Base-by-base conservation (phyloP, 139 green algal genomes). In the Axilococcus clingmanii region DNA sequence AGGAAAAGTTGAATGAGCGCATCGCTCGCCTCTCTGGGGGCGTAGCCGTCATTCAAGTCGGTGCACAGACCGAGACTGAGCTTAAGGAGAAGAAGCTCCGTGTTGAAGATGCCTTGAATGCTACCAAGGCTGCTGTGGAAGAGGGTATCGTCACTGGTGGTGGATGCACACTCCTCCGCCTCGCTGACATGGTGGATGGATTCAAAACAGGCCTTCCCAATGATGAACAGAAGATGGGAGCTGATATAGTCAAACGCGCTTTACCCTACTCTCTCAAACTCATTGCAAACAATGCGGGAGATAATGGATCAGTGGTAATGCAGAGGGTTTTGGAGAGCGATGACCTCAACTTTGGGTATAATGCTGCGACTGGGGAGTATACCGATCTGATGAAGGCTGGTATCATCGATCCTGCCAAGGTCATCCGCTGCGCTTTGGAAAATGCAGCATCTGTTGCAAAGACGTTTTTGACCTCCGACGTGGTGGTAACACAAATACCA, bases 1-100 rank as follows among this genome's bases (percentile, higher is more conserved):
- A 80, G 55, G 93, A 99, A 78, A 99, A 99, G 83, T 83, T 99
- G 32, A 95, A 94, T 62, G 93, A 99, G 82, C 90, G 93, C 57
- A 89, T 98, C 35, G 93, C 93, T 9, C 78, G 88, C 33, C 83
- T 99, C 17, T 88, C 73, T 22, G 93, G 93, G 50, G 93, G 93
- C 29, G 93, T 99, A 23, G 93, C 93, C 38, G 88, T 99, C 71
- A 93, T 99, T 64, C 79, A 96, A 87, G 91, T 98, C 22, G 93
- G 93, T 59, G 93, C 90, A 19, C 89, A 97, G 70, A 99, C 93
- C 5, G 93, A 99, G 80, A 98, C 93, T 6, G 93, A 99, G 83
- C 82, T 99, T 15, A 97, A 98, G 81, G 93, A 99, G 79, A 99
- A 98, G 86, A 99, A 99, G 84, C 81, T 99, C 59, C 86, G 93